Evolutionary conservation across 768 basidiomycete species (phyloP), one percentile per base, ranked within the genome.

Genomic region (Mycena crocata): DNA sequence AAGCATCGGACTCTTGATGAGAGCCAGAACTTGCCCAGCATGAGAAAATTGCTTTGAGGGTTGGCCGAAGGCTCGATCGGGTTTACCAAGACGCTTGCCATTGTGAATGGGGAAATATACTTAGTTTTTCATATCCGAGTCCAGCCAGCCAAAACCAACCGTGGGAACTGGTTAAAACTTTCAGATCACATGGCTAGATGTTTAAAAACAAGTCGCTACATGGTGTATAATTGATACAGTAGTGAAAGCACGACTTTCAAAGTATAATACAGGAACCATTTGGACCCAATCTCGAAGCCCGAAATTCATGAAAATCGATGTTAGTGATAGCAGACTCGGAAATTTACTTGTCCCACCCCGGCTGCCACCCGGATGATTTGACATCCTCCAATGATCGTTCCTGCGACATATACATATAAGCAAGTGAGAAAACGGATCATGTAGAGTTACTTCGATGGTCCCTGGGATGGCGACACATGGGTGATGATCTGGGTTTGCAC

Each of bases 391-490:
- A n/a, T 26, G 32, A 10, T 10, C 24, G 56, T 23, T 61, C 62
- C 51, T 61, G 30, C 30, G 14, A 30, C 19, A 32, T 5, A 37
- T 19, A 37, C 45, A 5, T 24, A 15, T 30, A 23, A 26, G 35
- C 10, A 26, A n/a, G 21, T 10, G 21, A 50, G 19, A 15, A 37
- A 30, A 4, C 23, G 8, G n/a, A 8, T 6, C 31, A 45, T 23
- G 10, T 4, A 8, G 28, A 40, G 32, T 5, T 32, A 69, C 67
- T 54, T 69, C 67, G 34, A 64, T 28, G 4, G 31, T 57, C 13
- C 61, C 66, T 57, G 54, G 5, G 67, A 69, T 3, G 67, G 67
- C 19, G 67, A 64, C 26, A 69, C 62, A 40, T 69, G 62, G 12
- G 67, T 64, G 19, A 69, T 23, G 2, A 64, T 30, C 21, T 69